Evolutionary conservation across 2,329 filamentous ascomycete species (phyloP), one percentile per base, ranked within the genome.

Genomic region (Neofusicoccum parvum): DNA sequence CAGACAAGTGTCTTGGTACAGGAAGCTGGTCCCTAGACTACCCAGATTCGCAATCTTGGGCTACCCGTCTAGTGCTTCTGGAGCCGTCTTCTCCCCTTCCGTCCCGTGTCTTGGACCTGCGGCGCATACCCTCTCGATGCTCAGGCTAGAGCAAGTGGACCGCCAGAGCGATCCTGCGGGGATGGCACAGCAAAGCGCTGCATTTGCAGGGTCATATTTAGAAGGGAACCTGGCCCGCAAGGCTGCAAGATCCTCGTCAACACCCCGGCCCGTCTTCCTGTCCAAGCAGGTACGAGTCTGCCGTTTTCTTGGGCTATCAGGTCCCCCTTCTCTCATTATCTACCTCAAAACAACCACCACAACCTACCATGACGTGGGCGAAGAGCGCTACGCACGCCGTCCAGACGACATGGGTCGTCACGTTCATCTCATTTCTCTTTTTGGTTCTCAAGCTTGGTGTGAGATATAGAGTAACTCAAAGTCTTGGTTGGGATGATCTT

Each of bases 401-500:
- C 27, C n/a, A n/a, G 27, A 27, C 45, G 4, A 46, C 56, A 15
- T 60, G 39, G 15, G 56, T 43, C 12, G 23, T 46, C 6, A 45
- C 45, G 9, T 46, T 48, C 14, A 15, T 60, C 32, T 45, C 56
- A 12, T 46, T 62, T 15, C 23, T 51, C 3, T 62, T 62, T 43
- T 11, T 62, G 46, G n/a, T 36, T 17, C 59, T 62, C 46, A 62
- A 62, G 36, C 32, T 62, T 11, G 34, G 45, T 32, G 48, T 51
- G n/a, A 34, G 59, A 27, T 62, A 39, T 20, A 36, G 45, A 39
- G 59, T 62, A 3, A 51, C 48, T 12, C 45, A 20, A 10, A 49
- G 59, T 3, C 45, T 51, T 14, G 59, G 59, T 3, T 62, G 45
- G 17, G 59, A 62, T 11, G 59, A 62, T 12, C n/a, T 43, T 11